Percentiles rank a stretch among this genome's conserved stretches.
Evolutionary conservation across 2,329 filamentous ascomycete genomes (phyloP).

Genomic region (Dothideomycetes sp.): DNA sequence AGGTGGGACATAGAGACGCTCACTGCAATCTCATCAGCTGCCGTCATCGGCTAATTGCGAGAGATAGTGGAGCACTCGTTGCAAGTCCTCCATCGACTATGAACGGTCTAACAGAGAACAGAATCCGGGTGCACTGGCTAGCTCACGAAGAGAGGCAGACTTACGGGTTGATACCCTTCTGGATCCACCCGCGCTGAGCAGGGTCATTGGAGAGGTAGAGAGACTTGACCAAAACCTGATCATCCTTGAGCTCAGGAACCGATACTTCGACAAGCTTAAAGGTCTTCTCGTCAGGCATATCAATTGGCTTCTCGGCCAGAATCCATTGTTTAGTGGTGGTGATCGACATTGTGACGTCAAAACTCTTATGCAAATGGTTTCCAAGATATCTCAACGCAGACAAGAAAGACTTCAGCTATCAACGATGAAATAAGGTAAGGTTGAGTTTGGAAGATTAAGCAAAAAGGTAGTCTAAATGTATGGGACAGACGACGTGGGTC

Average conservation of each 20-base stretch:
- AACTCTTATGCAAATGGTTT: too few relatives aligned
- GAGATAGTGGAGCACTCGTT: too few relatives aligned
- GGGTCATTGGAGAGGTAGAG: conserved; percentile 42
- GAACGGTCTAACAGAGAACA: too few relatives aligned
- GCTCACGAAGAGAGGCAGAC: conserved; percentile 12
- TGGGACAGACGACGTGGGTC: too few relatives aligned
- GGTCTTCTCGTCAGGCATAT: conserved; percentile 7
- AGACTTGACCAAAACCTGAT: conserved; percentile 36
- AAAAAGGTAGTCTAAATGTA: too few relatives aligned
- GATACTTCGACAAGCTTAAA: conserved; percentile 27
- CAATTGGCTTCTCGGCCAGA: conserved; percentile 4
- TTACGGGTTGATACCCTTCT: conserved; percentile 15
- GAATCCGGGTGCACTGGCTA: too few relatives aligned
- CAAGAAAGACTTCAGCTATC: too few relatives aligned
- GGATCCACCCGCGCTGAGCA: conserved; percentile 41
- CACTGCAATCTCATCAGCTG: conserved; percentile 12
- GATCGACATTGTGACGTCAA: conserved; percentile 5
- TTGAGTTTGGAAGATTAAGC: too few relatives aligned
- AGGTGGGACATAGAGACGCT: conserved; percentile 36
- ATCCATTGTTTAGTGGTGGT: conserved; percentile 4
- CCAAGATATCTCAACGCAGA: too few relatives aligned
- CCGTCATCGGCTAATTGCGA: too few relatives aligned
- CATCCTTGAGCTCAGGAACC: conserved; percentile 24
- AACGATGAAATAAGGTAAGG: too few relatives aligned
- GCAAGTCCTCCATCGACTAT: too few relatives aligned